Evolutionary conservation across 202 grass and related monocot genomes (phyloP), one percentile per base, ranked within the genome.

Genomic region (Panicum virgatum): DNA sequence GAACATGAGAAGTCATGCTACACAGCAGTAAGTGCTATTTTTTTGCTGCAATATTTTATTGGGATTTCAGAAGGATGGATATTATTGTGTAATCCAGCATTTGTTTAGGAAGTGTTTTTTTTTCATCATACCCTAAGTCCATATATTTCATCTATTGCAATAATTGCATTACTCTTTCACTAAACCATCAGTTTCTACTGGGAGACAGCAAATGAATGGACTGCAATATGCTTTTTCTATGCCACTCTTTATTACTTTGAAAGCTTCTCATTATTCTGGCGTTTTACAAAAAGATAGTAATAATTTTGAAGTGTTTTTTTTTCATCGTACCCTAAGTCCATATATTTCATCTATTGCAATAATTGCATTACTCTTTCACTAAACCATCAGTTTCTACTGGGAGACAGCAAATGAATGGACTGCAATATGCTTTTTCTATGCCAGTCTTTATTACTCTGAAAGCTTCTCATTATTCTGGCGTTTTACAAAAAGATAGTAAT

Each of bases 1-100:
- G 74, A 83, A 83, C 96, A 98, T 79, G 92, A 93, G 69, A 98
- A 93, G 74, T 91, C 87, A 15, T 98, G 96, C 87, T 98, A 91
- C 80, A 96, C 96, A 79, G 90, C 92, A 90, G 96, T 98, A 85
- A 82, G 92, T 98, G 61, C 19, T 72, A 66, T 23, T 52, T 72
- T 9, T 68, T 26, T 36, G n/a, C 29, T 43, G 59, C 16, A 23
- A 11, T 68, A n/a, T 52, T 59, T 78, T 60, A 40, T 58, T 80
- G 29, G 43, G 64, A 73, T 62, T 80, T 83, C 5, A 61, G 50
- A 57, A 60, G 34, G 27, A 62, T 77, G 7, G 2, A 56, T 56
- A 43, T 34, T 69, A 61, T 48, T 12, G 8, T 79, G n/a, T 43
- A 47, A 51, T 66, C 43, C 14, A 53, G 3, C 44, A 69, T 3